Base-by-base conservation (phyloP, 139 green algal genomes). In the Chlamydomonas sp. region DNA sequence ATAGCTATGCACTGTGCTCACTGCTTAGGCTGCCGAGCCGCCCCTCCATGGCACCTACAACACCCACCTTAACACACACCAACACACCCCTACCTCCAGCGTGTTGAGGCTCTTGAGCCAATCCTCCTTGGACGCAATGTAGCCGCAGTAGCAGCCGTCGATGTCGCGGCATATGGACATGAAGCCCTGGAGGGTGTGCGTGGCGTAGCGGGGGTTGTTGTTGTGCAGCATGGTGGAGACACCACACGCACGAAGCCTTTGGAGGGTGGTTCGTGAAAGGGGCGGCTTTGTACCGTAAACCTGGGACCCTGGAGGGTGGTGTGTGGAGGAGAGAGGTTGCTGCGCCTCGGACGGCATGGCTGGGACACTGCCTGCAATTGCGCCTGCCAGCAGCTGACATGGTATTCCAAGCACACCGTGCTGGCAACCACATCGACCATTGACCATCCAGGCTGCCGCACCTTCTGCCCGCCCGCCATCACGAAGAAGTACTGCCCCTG, bases 61-160 rank as follows among this genome's bases (percentile, higher is more conserved):
- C 8, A 72, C 8, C 12, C 67, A 72, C 67, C 8, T 15, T n/a
- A 12, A 3, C 67, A 72, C 8, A 15, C 67, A 72, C 67, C 17
- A 18, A 76, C 71, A 4, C 18, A 10, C 1, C 73, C 79, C 31
- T 67, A 85, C 80, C 80, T 85, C 66, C 16, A 17, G 49, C 5
- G 57, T 77, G 15, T 67, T 78, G 17, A 85, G 67, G 3, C 6
- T 7, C 16, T 59, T 57, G 3, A 67, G 77, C 6, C 10, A 0
- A 16, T 58, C 3, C 49, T n/a, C 14, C 5, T 8, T 49, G 14
- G 10, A 17, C 49, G 74, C 74, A 17, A 88, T 10, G 83, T 88
- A 88, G 62, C 83, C 83, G 83, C 83, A 88, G 83, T 77, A 88
- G 63, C 6, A 73, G 15, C 83, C 83, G 83, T 88, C 83, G 5